A percentile compares a stretch with the other conserved stretches of the same genome.
phyloP scores from a whole-genome alignment of 2,329 filamentous ascomycete genomes.

The Keithomyces neogunnii region DNA sequence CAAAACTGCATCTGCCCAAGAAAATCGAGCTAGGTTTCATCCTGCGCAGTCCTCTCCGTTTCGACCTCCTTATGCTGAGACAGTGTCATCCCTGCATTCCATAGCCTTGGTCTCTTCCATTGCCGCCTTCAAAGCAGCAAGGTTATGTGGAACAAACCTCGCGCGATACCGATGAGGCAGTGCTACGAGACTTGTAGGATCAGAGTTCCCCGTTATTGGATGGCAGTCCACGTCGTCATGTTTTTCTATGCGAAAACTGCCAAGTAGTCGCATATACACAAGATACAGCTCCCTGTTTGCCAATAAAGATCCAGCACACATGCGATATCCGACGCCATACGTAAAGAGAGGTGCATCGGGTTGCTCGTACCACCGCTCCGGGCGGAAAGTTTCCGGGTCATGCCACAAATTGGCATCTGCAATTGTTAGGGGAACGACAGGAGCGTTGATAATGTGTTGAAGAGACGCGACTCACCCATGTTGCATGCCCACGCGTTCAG shows the following conservation, averaged over 20 bases:
- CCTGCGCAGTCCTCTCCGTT: too few relatives aligned
- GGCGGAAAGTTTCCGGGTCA: slow-evolving; percentile 13
- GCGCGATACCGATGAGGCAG: slow-evolving; percentile 51
- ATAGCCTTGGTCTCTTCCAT: not conserved
- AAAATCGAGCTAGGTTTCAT: too few relatives aligned
- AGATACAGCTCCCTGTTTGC: slow-evolving; percentile 50
- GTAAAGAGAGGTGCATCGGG: slow-evolving; percentile 57
- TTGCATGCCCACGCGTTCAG: slow-evolving; percentile 63
- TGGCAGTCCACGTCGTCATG: slow-evolving; percentile 47
- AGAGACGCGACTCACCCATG: slow-evolving; percentile 52
- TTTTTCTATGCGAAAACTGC: slow-evolving; percentile 50
- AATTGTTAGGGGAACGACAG: slow-evolving; percentile 25
- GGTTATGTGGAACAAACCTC: slow-evolving; percentile 43
- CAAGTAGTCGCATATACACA: slow-evolving; percentile 53
- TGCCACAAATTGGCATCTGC: slow-evolving; percentile 34
- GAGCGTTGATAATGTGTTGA: slow-evolving; percentile 12
- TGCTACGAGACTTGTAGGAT: slow-evolving; percentile 54
- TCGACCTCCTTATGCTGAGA: not conserved
- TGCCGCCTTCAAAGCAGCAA: not conserved
- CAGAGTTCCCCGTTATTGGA: slow-evolving; percentile 49
- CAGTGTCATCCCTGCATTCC: not conserved
- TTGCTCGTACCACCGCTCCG: slow-evolving; percentile 22
- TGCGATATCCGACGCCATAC: slow-evolving; percentile 57
- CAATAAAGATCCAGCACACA: slow-evolving; percentile 47
- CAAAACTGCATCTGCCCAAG: too few relatives aligned